These are phyloP conservation scores for Galerina marginata DNA, from an alignment of 768 basidiomycete species.

Conservation along the genomic window DNA sequence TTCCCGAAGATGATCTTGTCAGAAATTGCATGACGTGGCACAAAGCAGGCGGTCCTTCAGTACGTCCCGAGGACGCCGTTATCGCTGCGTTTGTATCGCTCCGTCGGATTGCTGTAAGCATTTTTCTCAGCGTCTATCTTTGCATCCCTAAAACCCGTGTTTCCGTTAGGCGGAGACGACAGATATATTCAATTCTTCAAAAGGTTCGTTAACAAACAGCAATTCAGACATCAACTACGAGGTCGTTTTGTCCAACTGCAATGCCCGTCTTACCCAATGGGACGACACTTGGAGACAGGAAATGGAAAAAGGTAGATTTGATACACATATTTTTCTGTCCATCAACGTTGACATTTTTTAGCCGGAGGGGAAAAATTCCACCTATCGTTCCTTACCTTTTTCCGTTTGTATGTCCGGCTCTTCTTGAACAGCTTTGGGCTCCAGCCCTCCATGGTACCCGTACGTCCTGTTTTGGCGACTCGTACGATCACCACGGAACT, in stretches of 20 bases:
- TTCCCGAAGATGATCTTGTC: constrained; percentile 84
- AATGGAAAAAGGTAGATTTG: constrained; percentile 66
- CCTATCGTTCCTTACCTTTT: constrained; percentile 73
- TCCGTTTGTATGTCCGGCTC: constrained; percentile 77
- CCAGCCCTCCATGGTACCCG: constrained; percentile 63
- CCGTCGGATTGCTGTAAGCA: constrained; percentile 77
- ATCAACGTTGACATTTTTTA: constrained; percentile 27
- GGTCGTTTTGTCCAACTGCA: constrained; percentile 72
- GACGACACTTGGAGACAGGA: constrained; percentile 72
- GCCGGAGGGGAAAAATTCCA: constrained; percentile 81
- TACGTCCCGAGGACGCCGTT: constrained; percentile 82
- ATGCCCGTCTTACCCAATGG: constrained; percentile 76
- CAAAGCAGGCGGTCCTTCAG: constrained; percentile 53
- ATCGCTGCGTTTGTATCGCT: constrained; percentile 78
- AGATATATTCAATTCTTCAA: constrained; percentile 67
- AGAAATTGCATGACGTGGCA: constrained; percentile 76
- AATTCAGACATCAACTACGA: constrained; percentile 77
- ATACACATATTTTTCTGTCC: constrained; percentile 2
- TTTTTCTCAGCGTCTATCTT: constrained; percentile 2
- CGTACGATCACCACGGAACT: constrained; percentile 3
- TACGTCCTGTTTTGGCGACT: constrained; percentile 32
- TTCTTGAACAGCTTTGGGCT: constrained; percentile 88
- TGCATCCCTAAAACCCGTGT: not conserved
- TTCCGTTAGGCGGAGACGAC: constrained; percentile 72
- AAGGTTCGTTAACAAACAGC: constrained; percentile 43